A percentile compares a stretch with the other conserved stretches of the same genome.
These are phyloP conservation scores for Fusarium avenaceum DNA, from an alignment of 2,329 filamentous ascomycete genomes.

Conservation along the genomic window DNA sequence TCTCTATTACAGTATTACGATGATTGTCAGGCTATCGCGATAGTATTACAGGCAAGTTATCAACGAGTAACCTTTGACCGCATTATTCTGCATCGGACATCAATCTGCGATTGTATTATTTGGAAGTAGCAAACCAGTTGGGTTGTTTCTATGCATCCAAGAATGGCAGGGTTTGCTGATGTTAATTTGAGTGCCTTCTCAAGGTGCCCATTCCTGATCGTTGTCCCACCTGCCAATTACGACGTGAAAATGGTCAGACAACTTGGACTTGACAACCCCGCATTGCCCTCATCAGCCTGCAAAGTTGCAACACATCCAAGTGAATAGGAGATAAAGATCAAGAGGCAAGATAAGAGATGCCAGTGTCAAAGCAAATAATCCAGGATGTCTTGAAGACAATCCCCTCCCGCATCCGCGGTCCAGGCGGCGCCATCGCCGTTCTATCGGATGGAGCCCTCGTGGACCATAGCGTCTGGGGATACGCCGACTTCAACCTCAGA, in stretches of 20 bases:
- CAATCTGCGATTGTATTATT: neutral
- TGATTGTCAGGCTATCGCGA: too few species aligned
- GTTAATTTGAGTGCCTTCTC: neutral
- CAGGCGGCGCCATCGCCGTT: slow-evolving; percentile 34
- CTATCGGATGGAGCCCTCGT: slow-evolving; percentile 31
- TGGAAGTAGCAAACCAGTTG: neutral
- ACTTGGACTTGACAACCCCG: slow-evolving; percentile 26
- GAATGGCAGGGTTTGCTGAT: neutral
- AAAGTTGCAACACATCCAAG: neutral
- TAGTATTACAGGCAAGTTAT: too few species aligned
- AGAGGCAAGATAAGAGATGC: slow-evolving; percentile 8
- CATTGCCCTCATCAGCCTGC: slow-evolving; percentile 11
- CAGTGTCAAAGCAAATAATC: slow-evolving; percentile 28
- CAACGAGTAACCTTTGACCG: too few species aligned
- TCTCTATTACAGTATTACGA: too few species aligned
- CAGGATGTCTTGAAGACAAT: slow-evolving; percentile 16
- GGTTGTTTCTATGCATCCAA: neutral
- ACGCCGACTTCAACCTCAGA: slow-evolving; percentile 35
- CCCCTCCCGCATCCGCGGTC: slow-evolving; percentile 34
- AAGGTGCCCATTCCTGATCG: neutral
- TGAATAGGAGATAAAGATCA: neutral
- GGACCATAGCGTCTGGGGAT: slow-evolving; percentile 30
- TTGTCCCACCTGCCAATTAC: slow-evolving; percentile 38
- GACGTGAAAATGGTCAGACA: slow-evolving; percentile 7
- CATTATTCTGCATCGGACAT: too few species aligned